Evolutionary conservation across 2,329 filamentous ascomycete genomes (phyloP), one percentile per base, ranked within the genome.

Genomic region (Fusarium graminum): DNA sequence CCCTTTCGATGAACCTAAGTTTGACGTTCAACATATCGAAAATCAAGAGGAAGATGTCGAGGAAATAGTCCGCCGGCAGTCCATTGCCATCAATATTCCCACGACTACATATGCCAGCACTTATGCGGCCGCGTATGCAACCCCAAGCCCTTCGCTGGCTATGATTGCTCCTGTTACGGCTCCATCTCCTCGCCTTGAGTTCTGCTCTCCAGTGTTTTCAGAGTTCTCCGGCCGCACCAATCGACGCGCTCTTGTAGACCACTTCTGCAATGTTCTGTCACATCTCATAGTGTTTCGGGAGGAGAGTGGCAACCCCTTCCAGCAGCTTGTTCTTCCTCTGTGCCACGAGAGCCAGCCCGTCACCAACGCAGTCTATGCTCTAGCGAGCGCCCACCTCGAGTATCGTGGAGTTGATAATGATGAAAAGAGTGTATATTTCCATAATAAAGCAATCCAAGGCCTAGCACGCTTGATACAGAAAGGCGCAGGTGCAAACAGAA

Each of bases 301-400:
- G 72, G 86, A 89, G 65, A 80, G 81, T 6, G 86, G 85, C 19
- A 89, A 89, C 62, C 86, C 87, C 0, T 89, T 89, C 69, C 85
- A 87, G 66, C 85, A 88, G 68, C 78, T 89, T 14, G 84, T 89
- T 10, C 76, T 89, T n/a, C 87, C 87, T 3, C 78, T 90, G 38
- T 86, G 85, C 4, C 80, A 83, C 46, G 79, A 74, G 41, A 87
- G 85, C 70, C 79, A 80, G 1, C 83, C 86, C 2, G 83, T 97
- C 6, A 91, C 92, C 76, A 92, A 95, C 73, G 92, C 93, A 11
- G 90, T 97, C 60, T 93, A 92, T 59, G 93, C 93, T 1, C 81
- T 97, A 9, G 88, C 92, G 1, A 92, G 91, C 56, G 94, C 93
- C 59, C 95, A 97, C 74, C 81, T 96, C 58, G 91, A 94, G 67